These are phyloP conservation scores for Phytopythium delawarense DNA, from an alignment of 352 stramenopile species.

Conservation along the genomic window DNA sequence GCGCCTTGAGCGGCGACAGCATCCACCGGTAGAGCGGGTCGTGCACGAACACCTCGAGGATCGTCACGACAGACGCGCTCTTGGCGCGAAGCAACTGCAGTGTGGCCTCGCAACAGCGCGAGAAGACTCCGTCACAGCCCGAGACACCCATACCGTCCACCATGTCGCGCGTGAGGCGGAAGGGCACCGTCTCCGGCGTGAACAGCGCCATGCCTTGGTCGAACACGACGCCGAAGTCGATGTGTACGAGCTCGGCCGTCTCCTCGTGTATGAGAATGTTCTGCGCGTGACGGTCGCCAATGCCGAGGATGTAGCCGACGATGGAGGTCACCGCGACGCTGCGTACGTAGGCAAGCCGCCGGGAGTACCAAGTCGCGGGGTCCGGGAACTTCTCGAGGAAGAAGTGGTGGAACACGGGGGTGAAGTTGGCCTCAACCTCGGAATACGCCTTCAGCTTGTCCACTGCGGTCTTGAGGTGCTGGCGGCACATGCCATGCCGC, in stretches of 20 bases:
- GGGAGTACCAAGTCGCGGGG: constrained; percentile 91
- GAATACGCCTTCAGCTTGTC: constrained; percentile 85
- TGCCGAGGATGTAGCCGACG: constrained; percentile 94
- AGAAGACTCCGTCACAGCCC: constrained; percentile 96
- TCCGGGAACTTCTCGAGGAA: constrained; percentile 97
- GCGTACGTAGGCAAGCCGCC: constrained; percentile 93
- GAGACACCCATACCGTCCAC: constrained; percentile 99
- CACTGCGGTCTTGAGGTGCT: constrained; percentile 64
- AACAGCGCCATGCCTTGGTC: constrained; percentile 94
- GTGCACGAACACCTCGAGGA: constrained; percentile 98
- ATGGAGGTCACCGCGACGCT: constrained; percentile 97
- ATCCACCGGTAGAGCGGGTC: constrained; percentile 99
- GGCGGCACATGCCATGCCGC: constrained; percentile 80
- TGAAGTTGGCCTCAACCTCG: constrained; percentile 93
- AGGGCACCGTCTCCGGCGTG: constrained; percentile 98
- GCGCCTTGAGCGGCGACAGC: constrained; percentile 87
- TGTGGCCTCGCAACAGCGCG: constrained; percentile 92
- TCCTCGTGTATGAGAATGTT: constrained; percentile 99
- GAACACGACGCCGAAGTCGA: constrained; percentile 99
- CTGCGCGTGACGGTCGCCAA: constrained; percentile 98
- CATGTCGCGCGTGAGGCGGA: constrained; percentile 97
- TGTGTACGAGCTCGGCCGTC: constrained; percentile 98
- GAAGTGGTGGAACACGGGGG: constrained; percentile 96
- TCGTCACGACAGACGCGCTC: constrained; percentile 93
- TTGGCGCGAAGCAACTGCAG: constrained; percentile 92